phyloP scores from a whole-genome alignment of 176 grass and related monocot species.

The Aegilops tauschii region DNA sequence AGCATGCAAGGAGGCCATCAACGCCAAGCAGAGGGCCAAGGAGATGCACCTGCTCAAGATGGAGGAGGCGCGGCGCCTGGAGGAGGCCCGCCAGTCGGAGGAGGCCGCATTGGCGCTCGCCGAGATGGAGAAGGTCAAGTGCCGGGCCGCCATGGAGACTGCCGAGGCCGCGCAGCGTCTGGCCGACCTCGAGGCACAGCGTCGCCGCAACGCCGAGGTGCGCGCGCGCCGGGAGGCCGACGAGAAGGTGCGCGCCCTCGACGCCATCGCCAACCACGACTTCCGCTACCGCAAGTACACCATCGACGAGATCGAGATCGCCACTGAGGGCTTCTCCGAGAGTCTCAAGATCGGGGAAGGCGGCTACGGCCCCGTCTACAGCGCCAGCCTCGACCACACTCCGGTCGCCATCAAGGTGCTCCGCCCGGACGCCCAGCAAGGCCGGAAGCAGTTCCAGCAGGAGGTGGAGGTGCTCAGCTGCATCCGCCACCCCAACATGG shows the following conservation, averaged over 20 bases:
- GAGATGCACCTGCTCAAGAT: conserved; percentile 70
- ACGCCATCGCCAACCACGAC: conserved; percentile 59
- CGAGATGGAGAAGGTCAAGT: conserved; percentile 84
- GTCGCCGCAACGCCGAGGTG: conserved; percentile 72
- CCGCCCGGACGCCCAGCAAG: conserved; percentile 74
- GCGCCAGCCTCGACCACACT: conserved; percentile 79
- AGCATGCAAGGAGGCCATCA: conserved; percentile 87
- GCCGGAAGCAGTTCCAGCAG: conserved; percentile 93
- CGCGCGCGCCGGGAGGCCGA: conserved; percentile 74
- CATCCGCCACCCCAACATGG: conserved; percentile 98
- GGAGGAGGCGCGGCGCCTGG: conserved; percentile 65
- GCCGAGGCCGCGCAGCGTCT: conserved; percentile 75
- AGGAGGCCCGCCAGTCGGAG: conserved; percentile 64
- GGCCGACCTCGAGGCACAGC: conserved; percentile 75
- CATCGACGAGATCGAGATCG: conserved; percentile 84
- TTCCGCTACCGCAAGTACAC: conserved; percentile 74
- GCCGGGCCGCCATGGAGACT: conserved; percentile 69
- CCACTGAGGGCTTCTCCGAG: conserved; percentile 80
- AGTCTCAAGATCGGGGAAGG: conserved; percentile 89
- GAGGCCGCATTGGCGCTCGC: conserved; percentile 62
- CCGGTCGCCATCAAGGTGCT: conserved; percentile 90
- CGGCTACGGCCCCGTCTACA: conserved; percentile 91
- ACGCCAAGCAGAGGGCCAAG: conserved; percentile 72
- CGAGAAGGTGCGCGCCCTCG: conserved; percentile 72
- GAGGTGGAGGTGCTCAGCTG: conserved; percentile 92